A percentile compares a stretch with the other conserved stretches of the same genome.
These are phyloP conservation scores for Fusarium armeniacum DNA, from an alignment of 2,329 filamentous ascomycete species.

Conservation along the genomic window DNA sequence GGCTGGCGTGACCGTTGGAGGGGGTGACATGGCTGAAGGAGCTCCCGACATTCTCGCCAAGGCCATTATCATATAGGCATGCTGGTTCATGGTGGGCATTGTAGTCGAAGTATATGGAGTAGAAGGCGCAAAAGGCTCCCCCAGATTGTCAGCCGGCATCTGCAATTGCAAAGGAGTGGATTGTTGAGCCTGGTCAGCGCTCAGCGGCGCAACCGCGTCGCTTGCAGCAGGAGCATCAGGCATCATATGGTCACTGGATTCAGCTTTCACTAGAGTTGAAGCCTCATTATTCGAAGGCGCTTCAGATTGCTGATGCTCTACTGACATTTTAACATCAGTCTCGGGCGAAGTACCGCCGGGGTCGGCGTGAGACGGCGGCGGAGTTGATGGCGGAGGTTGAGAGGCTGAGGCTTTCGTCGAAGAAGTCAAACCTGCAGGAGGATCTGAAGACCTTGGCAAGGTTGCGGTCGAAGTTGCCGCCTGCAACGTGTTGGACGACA, in stretches of 20 bases:
- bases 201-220: slow-evolving; percentile 24
- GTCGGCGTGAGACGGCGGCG: slow-evolving; percentile 30
- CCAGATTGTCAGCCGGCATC: slow-evolving; percentile 34
- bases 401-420: slow-evolving; percentile 18
- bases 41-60: slow-evolving; percentile 58
- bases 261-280: slow-evolving; percentile 26
- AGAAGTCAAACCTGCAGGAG: slow-evolving; percentile 17
- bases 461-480: slow-evolving; percentile 16
- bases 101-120: slow-evolving; percentile 54
- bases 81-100: slow-evolving; percentile 55
- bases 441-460: slow-evolving; percentile 18
- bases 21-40: slow-evolving; percentile 57
- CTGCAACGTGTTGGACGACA: slow-evolving; percentile 16
- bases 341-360: slow-evolving; percentile 16
- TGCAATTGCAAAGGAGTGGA: slow-evolving; percentile 43
- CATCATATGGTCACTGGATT: slow-evolving; percentile 43
- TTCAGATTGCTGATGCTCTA: slow-evolving; percentile 38
- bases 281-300: slow-evolving; percentile 33
- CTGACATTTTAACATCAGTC: slow-evolving; percentile 31
- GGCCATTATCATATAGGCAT: slow-evolving; percentile 63
- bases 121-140: slow-evolving; percentile 51
- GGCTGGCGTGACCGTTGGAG: slow-evolving; percentile 61
- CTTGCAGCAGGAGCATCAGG: slow-evolving; percentile 38
- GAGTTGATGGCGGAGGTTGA: slow-evolving; percentile 43
- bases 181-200: slow-evolving; percentile 34